Evolutionary conservation across 2,329 filamentous ascomycete species (phyloP).

Genomic region (Phialophora macrospora): DNA sequence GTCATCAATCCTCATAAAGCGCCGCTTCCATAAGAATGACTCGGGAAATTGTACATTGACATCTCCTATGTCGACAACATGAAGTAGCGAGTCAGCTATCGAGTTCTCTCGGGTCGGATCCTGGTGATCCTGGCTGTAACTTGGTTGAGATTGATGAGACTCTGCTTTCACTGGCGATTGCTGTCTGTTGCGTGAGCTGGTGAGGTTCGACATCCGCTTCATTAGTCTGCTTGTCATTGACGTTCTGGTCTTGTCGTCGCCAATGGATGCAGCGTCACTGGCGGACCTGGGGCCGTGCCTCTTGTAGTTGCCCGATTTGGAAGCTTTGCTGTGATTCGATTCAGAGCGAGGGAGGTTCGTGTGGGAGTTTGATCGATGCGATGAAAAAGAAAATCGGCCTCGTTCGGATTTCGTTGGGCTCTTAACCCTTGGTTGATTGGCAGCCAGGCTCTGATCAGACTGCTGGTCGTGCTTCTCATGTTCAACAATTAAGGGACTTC

Average conservation of each 20-base stretch:
- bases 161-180: constrained; percentile 53
- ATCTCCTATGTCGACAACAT: constrained; percentile 76
- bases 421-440: constrained; percentile 31
- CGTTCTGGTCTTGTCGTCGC: constrained; percentile 57
- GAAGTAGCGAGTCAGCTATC: constrained; percentile 42
- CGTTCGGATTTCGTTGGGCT: constrained; percentile 41
- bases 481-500: constrained; percentile 68
- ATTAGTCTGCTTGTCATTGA: constrained; percentile 66
- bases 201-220: constrained; percentile 68
- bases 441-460: constrained; percentile 35
- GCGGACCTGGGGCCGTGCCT: constrained; percentile 46
- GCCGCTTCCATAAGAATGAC: constrained; percentile 92
- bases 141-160: constrained; percentile 39
- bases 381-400: constrained; percentile 49
- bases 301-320: constrained; percentile 47
- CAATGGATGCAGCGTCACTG: constrained; percentile 44
- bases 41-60: constrained; percentile 98
- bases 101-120: constrained; percentile 30
- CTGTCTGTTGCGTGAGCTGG: constrained; percentile 49
- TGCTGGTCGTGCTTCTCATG: constrained; percentile 58
- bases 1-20: constrained; percentile 82
- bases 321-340: constrained; percentile 47
- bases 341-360: constrained; percentile 46
- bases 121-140: constrained; percentile 46
- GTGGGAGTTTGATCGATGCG: constrained; percentile 46